Conservation (phyloP, 805 yeast species). For the Sugiyamaella qingdaonensis region DNA sequence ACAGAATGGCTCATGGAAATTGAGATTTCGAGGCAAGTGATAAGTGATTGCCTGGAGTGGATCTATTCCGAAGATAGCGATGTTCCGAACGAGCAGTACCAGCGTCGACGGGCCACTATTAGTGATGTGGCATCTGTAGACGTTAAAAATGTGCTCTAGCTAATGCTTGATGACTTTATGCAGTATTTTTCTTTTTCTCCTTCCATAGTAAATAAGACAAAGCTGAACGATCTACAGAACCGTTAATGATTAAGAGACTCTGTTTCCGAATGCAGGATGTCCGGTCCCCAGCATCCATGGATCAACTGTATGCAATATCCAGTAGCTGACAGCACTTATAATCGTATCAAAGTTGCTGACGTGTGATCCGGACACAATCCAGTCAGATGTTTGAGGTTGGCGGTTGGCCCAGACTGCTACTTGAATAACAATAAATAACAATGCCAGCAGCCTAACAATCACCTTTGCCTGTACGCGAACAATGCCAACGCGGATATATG, state of each 20-base stretch:
- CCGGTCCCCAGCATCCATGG: neutral
- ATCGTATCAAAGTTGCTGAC: neutral
- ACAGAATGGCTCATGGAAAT: slow-evolving; percentile 59
- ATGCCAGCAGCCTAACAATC: neutral
- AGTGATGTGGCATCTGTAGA: neutral
- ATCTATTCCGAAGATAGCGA: slow-evolving; percentile 26
- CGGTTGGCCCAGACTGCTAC: neutral
- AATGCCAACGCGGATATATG: neutral
- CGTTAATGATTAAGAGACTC: neutral
- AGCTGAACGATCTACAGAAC: neutral
- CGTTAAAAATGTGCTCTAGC: too few species aligned
- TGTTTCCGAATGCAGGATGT: too few species aligned
- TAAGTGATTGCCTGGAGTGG: slow-evolving; percentile 58
- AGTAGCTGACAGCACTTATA: neutral
- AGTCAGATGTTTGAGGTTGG: too few species aligned
- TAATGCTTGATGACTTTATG: neutral
- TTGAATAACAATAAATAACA: neutral
- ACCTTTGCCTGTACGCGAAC: neutral
- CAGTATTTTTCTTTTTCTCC: neutral
- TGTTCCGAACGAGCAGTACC: slow-evolving; percentile 1
- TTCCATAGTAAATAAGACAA: neutral
- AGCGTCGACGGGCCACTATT: neutral
- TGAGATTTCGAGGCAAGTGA: slow-evolving; percentile 51
- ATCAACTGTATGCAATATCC: neutral
- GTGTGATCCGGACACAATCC: too few species aligned